Conservation (phyloP, 768 basidiomycete genomes). For the Pisolithus orientalis region DNA sequence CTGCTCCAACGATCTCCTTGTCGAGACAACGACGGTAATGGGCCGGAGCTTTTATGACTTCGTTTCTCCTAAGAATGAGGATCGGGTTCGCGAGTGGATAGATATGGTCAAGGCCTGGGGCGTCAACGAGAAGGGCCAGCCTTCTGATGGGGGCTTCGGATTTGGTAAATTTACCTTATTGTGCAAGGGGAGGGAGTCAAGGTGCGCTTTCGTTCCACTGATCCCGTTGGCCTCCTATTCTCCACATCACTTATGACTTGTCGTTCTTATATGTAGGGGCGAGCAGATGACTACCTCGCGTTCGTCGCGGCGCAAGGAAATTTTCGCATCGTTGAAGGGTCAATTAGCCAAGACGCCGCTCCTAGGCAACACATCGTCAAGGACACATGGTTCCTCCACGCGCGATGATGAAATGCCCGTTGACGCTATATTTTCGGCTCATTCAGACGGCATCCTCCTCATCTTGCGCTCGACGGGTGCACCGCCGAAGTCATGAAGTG, state of each 20-base stretch:
- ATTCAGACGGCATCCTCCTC: constrained; percentile 80
- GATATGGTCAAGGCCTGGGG: constrained; percentile 78
- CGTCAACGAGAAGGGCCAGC: constrained; percentile 77
- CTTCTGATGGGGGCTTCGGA: constrained; percentile 80
- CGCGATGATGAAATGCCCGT: constrained; percentile 41
- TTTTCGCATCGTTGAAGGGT: constrained; percentile 9
- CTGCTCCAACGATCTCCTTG: constrained; percentile 66
- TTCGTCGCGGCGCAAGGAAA: constrained; percentile 26
- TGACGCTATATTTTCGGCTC: constrained; percentile 80
- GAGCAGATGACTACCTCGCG: constrained; percentile 23
- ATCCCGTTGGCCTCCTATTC: neutral
- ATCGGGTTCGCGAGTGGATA: constrained; percentile 65
- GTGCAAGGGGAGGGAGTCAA: constrained; percentile 55
- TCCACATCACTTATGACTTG: too few relatives aligned
- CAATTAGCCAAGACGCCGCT: constrained; percentile 8
- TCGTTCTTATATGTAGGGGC: constrained; percentile 9
- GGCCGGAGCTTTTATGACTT: constrained; percentile 73
- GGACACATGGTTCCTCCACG: constrained; percentile 6
- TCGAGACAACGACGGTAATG: constrained; percentile 53
- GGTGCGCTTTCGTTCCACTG: constrained; percentile 21
- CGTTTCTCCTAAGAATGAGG: constrained; percentile 57
- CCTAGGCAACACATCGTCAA: constrained; percentile 1
- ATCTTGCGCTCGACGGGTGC: constrained; percentile 52
- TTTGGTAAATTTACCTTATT: constrained; percentile 65
- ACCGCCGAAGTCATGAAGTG: neutral